These are phyloP conservation scores for Acer campestre DNA, from an alignment of 345 rosid species.

Conservation along the genomic window DNA sequence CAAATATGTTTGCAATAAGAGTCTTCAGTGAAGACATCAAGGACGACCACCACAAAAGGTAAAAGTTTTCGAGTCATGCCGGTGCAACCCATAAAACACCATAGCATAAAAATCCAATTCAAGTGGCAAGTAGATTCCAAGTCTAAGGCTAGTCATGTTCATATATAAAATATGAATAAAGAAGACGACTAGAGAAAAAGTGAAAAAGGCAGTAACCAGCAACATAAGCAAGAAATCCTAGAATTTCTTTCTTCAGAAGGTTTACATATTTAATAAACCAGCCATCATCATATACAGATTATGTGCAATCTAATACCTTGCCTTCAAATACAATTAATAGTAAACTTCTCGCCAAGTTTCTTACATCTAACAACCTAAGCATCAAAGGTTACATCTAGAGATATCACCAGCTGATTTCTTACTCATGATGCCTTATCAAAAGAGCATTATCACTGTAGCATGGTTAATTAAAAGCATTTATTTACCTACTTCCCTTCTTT, in stretches of 20 bases:
- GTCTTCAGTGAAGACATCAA: neutral
- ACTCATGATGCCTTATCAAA: slow-evolving; percentile 44
- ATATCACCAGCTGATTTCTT: slow-evolving; percentile 30
- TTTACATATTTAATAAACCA: neutral
- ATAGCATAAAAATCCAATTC: neutral
- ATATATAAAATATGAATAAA: neutral
- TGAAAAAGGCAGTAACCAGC: neutral
- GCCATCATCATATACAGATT: slow-evolving; percentile 1
- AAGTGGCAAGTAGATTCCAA: neutral
- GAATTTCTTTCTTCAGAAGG: neutral
- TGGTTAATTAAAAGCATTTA: slow-evolving; percentile 70
- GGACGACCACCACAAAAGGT: neutral
- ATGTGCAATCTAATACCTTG: slow-evolving; percentile 11
- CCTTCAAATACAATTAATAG: slow-evolving; percentile 16
- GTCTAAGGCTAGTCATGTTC: neutral
- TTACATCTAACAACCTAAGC: slow-evolving; percentile 23
- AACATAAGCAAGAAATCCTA: neutral
- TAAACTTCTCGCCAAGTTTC: slow-evolving; percentile 17
- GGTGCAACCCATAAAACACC: neutral
- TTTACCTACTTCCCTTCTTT: slow-evolving; percentile 99
- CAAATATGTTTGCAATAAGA: neutral
- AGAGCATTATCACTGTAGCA: slow-evolving; percentile 43
- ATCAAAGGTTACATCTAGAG: slow-evolving; percentile 24
- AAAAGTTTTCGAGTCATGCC: neutral
- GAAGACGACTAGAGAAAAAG: neutral